Percentiles rank a stretch among this genome's conserved stretches.
Evolutionary conservation across 805 yeast genomes (phyloP).

Genomic region (Candida palmyrensis): DNA sequence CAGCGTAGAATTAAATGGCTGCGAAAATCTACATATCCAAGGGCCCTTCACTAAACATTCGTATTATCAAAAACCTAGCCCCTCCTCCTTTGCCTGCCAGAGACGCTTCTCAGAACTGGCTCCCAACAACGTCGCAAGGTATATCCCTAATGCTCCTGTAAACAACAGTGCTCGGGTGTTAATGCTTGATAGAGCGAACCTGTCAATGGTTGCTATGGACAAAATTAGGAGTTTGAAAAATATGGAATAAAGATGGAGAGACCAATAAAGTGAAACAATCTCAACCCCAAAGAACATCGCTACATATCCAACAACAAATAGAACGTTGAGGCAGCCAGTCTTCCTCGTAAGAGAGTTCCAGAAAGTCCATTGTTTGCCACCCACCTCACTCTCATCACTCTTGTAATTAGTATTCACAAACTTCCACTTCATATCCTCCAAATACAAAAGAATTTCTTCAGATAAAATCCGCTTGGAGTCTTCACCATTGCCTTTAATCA

Average conservation of each 20-base stretch:
- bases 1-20: constrained; percentile 2
- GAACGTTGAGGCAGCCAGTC: too few relatives aligned
- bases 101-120: background rate
- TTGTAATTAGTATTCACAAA: background rate
- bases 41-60: too few relatives aligned
- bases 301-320: too few relatives aligned
- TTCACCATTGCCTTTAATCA: constrained; percentile 22
- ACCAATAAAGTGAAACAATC: too few relatives aligned
- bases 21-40: too few relatives aligned
- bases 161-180: background rate
- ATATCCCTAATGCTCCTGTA: background rate
- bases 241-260: too few relatives aligned
- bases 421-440: constrained; percentile 18
- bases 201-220: too few relatives aligned
- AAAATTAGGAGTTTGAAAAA: too few relatives aligned
- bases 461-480: constrained; percentile 7
- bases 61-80: too few relatives aligned
- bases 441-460: constrained; percentile 13
- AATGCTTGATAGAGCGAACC: background rate
- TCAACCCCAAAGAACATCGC: too few relatives aligned
- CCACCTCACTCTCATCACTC: background rate
- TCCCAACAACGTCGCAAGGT: background rate
- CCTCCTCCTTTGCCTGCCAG: too few relatives aligned
- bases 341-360: too few relatives aligned
- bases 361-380: background rate